A percentile compares a stretch with the other conserved stretches of the same genome.
Conservation (phyloP, 176 grass and related monocot species). For the Phoenix roebelenii region DNA sequence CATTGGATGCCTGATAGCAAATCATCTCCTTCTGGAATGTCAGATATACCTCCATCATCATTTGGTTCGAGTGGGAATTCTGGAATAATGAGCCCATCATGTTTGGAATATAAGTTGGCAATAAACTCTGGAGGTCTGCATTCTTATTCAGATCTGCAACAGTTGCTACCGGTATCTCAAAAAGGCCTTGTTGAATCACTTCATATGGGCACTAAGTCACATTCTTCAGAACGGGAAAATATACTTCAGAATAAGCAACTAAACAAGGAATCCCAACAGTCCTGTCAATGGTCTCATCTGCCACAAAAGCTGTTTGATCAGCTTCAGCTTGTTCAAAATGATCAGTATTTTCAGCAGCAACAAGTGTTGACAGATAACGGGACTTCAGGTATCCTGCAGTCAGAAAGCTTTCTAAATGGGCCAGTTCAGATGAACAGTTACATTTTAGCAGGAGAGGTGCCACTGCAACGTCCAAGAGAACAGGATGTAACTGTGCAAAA, state of each 20-base stretch:
- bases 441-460: neutral
- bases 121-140: neutral
- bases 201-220: neutral
- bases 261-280: neutral
- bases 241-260: neutral
- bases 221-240: neutral
- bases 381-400: neutral
- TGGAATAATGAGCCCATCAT: slow-evolving; percentile 13
- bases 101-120: slow-evolving; percentile 9
- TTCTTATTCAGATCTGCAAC: slow-evolving; percentile 12
- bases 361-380: neutral
- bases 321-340: neutral
- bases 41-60: slow-evolving; percentile 18
- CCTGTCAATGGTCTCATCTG: neutral
- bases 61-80: slow-evolving; percentile 34
- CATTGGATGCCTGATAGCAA: slow-evolving; percentile 29
- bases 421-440: neutral
- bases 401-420: neutral
- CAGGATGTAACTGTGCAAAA: neutral
- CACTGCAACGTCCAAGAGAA: neutral
- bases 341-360: slow-evolving; percentile 2
- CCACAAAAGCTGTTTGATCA: neutral
- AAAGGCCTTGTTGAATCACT: neutral
- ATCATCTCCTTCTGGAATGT: slow-evolving; percentile 27
- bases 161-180: neutral